Conservation (phyloP, 495 filamentous ascomycete species). For the Neurospora cerealis region DNA sequence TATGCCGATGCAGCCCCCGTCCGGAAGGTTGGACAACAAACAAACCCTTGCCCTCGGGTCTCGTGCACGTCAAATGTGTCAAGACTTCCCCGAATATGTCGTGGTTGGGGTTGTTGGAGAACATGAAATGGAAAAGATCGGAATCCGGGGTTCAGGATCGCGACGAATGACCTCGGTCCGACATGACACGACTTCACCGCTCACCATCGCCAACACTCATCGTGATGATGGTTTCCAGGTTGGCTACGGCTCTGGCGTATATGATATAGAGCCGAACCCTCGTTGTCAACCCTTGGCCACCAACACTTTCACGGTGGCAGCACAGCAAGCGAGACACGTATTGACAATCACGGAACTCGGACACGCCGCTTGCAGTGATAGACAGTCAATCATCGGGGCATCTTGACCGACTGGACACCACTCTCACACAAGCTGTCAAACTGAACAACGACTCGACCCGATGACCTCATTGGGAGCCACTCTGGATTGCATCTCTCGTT, state of each 20-base stretch:
- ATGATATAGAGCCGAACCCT: neutral
- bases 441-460: neutral
- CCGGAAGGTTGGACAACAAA: neutral
- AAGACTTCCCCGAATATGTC: neutral
- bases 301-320: neutral
- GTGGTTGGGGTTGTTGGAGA: neutral
- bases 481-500: neutral
- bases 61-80: neutral
- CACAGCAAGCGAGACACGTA: neutral
- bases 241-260: neutral
- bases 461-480: neutral
- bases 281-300: neutral
- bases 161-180: neutral
- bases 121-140: neutral
- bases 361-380: neutral
- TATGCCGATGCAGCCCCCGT: neutral
- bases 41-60: neutral
- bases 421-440: neutral
- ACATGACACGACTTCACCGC: neutral
- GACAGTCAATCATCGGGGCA: neutral
- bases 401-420: neutral
- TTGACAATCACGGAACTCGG: neutral
- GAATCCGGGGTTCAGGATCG: neutral
- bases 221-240: neutral
- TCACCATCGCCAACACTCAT: neutral